Conservation (phyloP, 2,329 filamentous ascomycete species). For the Fusarium torreyae region DNA sequence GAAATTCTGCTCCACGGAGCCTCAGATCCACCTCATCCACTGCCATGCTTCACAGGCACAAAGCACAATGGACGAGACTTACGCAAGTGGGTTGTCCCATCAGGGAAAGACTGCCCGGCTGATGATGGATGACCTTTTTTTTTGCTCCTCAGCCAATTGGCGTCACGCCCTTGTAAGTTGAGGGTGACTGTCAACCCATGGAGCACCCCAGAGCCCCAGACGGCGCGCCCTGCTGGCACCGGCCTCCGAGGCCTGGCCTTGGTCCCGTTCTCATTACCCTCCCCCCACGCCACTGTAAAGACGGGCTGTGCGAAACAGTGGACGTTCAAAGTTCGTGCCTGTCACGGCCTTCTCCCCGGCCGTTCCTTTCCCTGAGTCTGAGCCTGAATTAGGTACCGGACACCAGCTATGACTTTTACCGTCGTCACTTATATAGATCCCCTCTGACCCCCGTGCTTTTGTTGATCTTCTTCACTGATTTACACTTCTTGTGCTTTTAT, state of each 20-base stretch:
- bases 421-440: constrained; percentile 50
- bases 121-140: constrained; percentile 20
- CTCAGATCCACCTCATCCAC: constrained; percentile 26
- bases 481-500: constrained; percentile 21
- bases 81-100: constrained; percentile 1
- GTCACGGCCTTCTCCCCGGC: constrained; percentile 50
- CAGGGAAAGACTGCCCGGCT: constrained; percentile 18
- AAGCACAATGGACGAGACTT: background rate
- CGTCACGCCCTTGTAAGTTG: constrained; percentile 12
- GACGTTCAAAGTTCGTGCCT: constrained; percentile 34
- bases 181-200: too few relatives aligned
- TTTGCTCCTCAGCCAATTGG: constrained; percentile 9
- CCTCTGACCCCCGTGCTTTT: constrained; percentile 33
- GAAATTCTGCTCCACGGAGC: constrained; percentile 26
- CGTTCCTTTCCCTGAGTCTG: constrained; percentile 39
- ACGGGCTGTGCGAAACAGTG: constrained; percentile 33
- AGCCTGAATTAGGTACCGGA: constrained; percentile 42
- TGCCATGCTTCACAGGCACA: constrained; percentile 21
- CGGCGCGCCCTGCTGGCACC: constrained; percentile 18
- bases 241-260: constrained; percentile 14
- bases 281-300: constrained; percentile 41
- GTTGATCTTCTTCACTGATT: constrained; percentile 24
- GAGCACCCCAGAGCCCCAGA: background rate
- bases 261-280: constrained; percentile 34
- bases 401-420: constrained; percentile 42